These are phyloP conservation scores for Neocatenulostroma microsporum DNA, from an alignment of 2,329 filamentous ascomycete genomes.

Conservation along the genomic window DNA sequence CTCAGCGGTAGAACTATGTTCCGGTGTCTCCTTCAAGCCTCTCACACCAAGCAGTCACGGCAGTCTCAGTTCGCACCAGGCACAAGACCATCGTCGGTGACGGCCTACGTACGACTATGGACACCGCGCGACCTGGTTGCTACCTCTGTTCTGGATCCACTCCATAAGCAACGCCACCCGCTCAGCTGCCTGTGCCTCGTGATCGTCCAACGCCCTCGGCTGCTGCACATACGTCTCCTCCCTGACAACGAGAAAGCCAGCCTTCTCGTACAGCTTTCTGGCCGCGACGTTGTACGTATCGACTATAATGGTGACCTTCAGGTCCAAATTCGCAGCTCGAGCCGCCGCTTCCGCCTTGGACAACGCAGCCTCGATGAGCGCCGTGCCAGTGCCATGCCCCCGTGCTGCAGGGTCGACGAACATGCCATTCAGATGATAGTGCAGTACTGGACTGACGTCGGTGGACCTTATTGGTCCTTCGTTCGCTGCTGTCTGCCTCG, in stretches of 20 bases:
- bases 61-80: no score
- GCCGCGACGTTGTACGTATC: constrained; percentile 22
- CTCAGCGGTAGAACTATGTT: background rate
- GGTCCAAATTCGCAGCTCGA: background rate
- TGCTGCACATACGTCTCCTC: constrained; percentile 19
- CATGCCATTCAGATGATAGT: constrained; percentile 24
- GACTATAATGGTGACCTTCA: constrained; percentile 18
- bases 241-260: constrained; percentile 21
- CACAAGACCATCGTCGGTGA: no score
- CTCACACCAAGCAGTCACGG: no score
- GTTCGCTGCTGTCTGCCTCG: no score
- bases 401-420: constrained; percentile 24
- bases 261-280: constrained; percentile 19
- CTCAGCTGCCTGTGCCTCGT: constrained; percentile 8
- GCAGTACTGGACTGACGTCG: no score
- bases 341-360: constrained; percentile 10
- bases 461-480: no score
- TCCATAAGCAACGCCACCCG: constrained; percentile 19
- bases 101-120: no score
- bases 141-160: no score
- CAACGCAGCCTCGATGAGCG: constrained; percentile 23
- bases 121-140: no score
- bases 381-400: constrained; percentile 20
- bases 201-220: constrained; percentile 10
- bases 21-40: background rate